These are phyloP conservation scores for Moniliella sp. DNA, from an alignment of 1,284 basidiomycete genomes.

Conservation along the genomic window DNA sequence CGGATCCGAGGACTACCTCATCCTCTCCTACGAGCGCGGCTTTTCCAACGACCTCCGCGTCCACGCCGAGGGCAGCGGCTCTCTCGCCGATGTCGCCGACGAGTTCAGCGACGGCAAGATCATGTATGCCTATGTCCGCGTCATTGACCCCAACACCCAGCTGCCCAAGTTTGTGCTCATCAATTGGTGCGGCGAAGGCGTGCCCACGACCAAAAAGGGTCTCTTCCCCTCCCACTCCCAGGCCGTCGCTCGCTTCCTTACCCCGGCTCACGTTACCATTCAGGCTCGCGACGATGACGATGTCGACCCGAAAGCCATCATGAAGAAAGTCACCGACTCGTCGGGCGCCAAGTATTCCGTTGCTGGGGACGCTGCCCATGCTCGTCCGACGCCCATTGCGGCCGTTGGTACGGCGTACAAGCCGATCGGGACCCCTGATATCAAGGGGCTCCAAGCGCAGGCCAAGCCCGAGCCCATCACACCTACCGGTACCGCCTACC, in stretches of 20 bases:
- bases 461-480: conserved; percentile 18
- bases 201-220: conserved; percentile 74
- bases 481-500: conserved; percentile 23
- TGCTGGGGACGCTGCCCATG: conserved; percentile 22
- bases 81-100: conserved; percentile 66
- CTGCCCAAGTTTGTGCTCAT: conserved; percentile 76
- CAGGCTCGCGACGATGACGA: conserved; percentile 69
- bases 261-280: conserved; percentile 63
- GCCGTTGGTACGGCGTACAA: conserved; percentile 22
- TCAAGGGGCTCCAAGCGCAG: conserved; percentile 17
- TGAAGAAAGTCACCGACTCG: conserved; percentile 66
- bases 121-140: conserved; percentile 75
- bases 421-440: conserved; percentile 29
- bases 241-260: conserved; percentile 59
- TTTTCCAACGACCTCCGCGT: conserved; percentile 66
- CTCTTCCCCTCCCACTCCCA: conserved; percentile 68
- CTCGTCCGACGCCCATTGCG: conserved; percentile 17
- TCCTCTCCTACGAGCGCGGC: conserved; percentile 65
- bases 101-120: conserved; percentile 86
- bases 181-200: conserved; percentile 65
- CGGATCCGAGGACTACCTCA: conserved; percentile 55
- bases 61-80: conserved; percentile 43
- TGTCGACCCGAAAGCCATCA: conserved; percentile 34
- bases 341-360: conserved; percentile 73
- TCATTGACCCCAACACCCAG: conserved; percentile 67